Base-by-base conservation (phyloP, 768 basidiomycete species). In the Infundibulicybe gibba region DNA sequence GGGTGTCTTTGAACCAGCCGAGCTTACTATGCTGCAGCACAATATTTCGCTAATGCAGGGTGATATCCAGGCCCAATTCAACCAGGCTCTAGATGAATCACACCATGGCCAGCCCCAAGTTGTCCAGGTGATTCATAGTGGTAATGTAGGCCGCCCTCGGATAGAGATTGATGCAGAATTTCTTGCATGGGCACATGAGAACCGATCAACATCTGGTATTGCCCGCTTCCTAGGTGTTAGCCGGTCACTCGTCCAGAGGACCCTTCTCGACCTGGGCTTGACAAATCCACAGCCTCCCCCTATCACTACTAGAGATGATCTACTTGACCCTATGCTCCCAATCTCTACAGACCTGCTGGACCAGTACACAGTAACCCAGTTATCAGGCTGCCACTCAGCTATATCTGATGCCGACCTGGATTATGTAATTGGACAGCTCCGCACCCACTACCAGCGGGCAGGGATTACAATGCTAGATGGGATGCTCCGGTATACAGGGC, bases 101-200 rank as follows among this genome's bases (percentile, higher is more conserved):
- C 44, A 50, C 20, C 32, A 43, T 43, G 41, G 49, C 6, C 39
- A 41, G 25, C 43, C 49, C 35, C 17, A 11, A 41, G 15, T 45
- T 39, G 25, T 39, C 10, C 39, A 45, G 9, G 5, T 15, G 4
- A 32, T 46, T 30, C 25, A 46, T n/a, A 50, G 39, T 31, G 41
- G 45, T 25, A 25, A 25, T 25, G 25, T 25, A 25, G 65, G 66
- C 1, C 53, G 59, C 2, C 66, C 65, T 1, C 41, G 55, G 5
- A 51, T 63, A 3, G 49, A 58, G 8, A 64, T 67, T 17, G 57
- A 68, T 32, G 53, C 49, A 3, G 42, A 53, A 3, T 54, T 66
- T 33, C 54, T 65, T 2, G 20, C 46, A 25, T 25, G 25, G 25
- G 25, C 25, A 25, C 25, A 25, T 25, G 25, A 25, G 25, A 3